A percentile compares a stretch with the other conserved stretches of the same genome.
phyloP scores from a whole-genome alignment of 2,329 filamentous ascomycete genomes.

The Aspergillus pseudonomiae region DNA sequence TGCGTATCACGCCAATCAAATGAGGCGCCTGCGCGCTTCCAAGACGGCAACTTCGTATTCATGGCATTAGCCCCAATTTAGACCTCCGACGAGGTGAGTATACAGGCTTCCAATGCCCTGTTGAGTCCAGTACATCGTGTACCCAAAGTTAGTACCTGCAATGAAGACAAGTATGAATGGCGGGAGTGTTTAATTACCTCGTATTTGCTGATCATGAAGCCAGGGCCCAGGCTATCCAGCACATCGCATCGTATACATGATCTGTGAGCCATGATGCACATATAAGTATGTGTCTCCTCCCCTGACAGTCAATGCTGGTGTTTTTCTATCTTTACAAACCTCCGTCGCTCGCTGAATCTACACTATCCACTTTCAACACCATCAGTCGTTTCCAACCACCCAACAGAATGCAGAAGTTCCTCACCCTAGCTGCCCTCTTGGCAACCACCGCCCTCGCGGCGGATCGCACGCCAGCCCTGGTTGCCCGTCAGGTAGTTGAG shows the following conservation, averaged over 20 bases:
- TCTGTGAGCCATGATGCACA: neutral
- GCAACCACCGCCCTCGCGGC: neutral
- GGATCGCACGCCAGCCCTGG: neutral
- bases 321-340: neutral
- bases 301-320: neutral
- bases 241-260: neutral
- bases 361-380: neutral
- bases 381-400: neutral
- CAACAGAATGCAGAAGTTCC: conserved; percentile 27
- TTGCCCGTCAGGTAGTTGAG: neutral
- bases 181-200: neutral
- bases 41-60: conserved; percentile 6
- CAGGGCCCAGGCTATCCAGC: neutral
- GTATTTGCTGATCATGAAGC: neutral
- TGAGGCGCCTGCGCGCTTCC: neutral
- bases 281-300: neutral
- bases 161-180: neutral
- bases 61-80: conserved; percentile 42
- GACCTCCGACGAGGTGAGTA: conserved; percentile 40
- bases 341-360: neutral
- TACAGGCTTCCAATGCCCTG: neutral
- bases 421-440: neutral
- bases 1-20: neutral
- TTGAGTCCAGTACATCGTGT: neutral
- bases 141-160: neutral